Evolutionary conservation across 495 filamentous ascomycete species (phyloP), one percentile per base, ranked within the genome.

Genomic region (Annulohypoxylon maeteangense): DNA sequence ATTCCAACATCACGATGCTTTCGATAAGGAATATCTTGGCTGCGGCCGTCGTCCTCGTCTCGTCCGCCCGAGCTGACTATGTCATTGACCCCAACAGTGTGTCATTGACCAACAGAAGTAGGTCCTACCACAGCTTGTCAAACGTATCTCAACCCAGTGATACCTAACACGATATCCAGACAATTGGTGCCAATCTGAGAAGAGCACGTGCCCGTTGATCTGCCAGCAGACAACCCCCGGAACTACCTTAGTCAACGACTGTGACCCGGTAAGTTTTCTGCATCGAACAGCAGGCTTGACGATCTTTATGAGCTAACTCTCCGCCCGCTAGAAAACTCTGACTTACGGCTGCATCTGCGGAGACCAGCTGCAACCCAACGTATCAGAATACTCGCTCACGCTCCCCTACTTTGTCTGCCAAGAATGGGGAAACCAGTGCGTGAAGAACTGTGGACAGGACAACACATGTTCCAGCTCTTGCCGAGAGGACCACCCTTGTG

Each of bases 331-430:
- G 92, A 78, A 86, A 70, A 85, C 85, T 3, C 85, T 97, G 31
- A 79, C 70, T 42, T 97, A 91, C 81, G 75, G 79, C 68, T 97
- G 94, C 75, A 79, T 93, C 74, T 97, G 94, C 84, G 85, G 82
- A 75, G 91, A 95, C 81, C 86, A 87, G 71, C 73, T 82, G 67
- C 79, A 85, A 38, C 94, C 94, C 68, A 96, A 97, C 77, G 79
- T 91, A 22, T 87, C 91, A 71, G 85, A 97, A 77, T 97, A 92
- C 86, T 91, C 91, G 20, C 87, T 91, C 75, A 97, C 94, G 4
- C 86, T 97, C 29, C 92, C 94, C 7, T 97, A 91, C 86, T 94
- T 89, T 81, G 83, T 90, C 68, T 97, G 94, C 86, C 87, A 86
- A 12, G 85, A 91, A 76, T 87, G 86, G 79, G 89, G 88, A 72